A percentile compares a stretch with the other conserved stretches of the same genome.
Conservation (phyloP, 169 alveolate species). For the Plasmodium malariae region DNA sequence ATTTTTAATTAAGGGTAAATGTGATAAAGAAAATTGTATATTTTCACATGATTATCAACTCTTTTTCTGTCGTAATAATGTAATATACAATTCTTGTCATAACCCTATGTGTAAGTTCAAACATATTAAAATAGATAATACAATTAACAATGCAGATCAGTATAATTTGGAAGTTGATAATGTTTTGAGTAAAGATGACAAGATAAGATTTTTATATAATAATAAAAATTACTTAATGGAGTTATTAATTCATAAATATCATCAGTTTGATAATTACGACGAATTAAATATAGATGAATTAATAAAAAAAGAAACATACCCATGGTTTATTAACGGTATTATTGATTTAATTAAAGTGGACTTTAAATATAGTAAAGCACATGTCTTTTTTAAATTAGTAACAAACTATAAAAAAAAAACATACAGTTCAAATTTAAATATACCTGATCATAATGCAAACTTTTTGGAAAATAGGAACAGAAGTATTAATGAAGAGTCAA, state of each 20-base stretch:
- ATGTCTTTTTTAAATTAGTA: slow-evolving; percentile 29
- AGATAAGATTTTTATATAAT: slow-evolving; percentile 83
- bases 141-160: slow-evolving; percentile 27
- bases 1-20: slow-evolving; percentile 77
- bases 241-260: slow-evolving; percentile 61
- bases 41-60: slow-evolving; percentile 84
- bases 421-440: background rate
- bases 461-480: background rate
- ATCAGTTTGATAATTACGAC: slow-evolving; percentile 5
- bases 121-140: slow-evolving; percentile 68
- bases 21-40: slow-evolving; percentile 80
- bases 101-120: slow-evolving; percentile 81
- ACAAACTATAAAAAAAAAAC: background rate
- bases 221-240: slow-evolving; percentile 82
- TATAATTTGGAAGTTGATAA: slow-evolving; percentile 63
- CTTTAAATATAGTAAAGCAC: slow-evolving; percentile 31
- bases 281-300: slow-evolving; percentile 26
- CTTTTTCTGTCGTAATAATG: slow-evolving; percentile 83
- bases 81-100: slow-evolving; percentile 77
- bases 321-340: slow-evolving; percentile 72
- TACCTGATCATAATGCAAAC: background rate
- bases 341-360: slow-evolving; percentile 61
- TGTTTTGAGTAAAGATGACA: slow-evolving; percentile 82
- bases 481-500: background rate
- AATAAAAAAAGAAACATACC: slow-evolving; percentile 34